Evolutionary conservation across 2,329 filamentous ascomycete species (phyloP), one percentile per base, ranked within the genome.

Genomic region (Cryphonectria nitschkei): DNA sequence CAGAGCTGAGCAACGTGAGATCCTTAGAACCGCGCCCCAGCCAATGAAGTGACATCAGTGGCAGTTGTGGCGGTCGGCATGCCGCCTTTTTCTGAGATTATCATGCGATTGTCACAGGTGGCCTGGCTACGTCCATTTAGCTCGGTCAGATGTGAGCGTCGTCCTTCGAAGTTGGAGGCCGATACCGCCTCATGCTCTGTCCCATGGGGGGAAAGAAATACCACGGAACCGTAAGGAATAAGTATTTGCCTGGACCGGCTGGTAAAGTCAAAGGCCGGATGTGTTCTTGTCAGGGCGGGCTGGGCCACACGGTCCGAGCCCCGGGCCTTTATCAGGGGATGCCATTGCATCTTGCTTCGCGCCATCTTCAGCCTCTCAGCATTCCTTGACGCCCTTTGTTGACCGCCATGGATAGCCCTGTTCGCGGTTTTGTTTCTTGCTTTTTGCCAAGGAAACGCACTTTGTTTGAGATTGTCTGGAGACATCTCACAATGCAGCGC

Each of bases 341-440:
- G 22, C n/a, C 34, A 11, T 43, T 6, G 39, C 37, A 29, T 29
- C 19, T 43, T 37, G n/a, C 16, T 29, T 39, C 58, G 58, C 58
- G 34, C 58, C 58, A 16, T 11, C 19, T 61, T 61, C 22, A 61
- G 61, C 61, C 61, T 63, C 16, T 26, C 37, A 43, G 22, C n/a
- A 26, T 43, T 34, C n/a, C 61, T 46, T 39, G 39, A 26, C 13
- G 37, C 37, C 61, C 14, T 39, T 8, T 8, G 16, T 37, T 52
- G 63, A 65, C 63, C 32, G 16, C 43, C 63, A 65, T 65, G 63
- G 63, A 26, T 54, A 34, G 63, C 43, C 63, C 63, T 54, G 63
- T 19, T 19, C 16, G 43, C 14, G 19, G n/a, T 2, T 29, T 11
- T 9, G 63, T 65, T 52, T 41, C 46, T 52, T 65, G 63, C 63